These are phyloP conservation scores for Silene vulgaris DNA, from an alignment of 179 eudicot genomes.

Conservation along the genomic window DNA sequence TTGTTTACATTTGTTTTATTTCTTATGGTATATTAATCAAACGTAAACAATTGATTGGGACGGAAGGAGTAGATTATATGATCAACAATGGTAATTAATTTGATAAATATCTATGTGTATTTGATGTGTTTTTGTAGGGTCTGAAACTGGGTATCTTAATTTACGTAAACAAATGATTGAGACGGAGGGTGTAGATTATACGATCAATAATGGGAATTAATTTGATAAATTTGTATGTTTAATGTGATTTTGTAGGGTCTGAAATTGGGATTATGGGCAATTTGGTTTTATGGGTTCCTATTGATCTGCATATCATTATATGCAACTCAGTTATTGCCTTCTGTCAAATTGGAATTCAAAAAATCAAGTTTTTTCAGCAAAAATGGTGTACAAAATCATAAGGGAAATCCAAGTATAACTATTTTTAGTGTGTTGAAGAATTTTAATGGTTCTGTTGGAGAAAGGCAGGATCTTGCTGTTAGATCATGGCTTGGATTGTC, in stretches of 20 bases:
- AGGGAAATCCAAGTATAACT: constrained; percentile 44
- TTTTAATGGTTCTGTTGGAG: constrained; percentile 46
- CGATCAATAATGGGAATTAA: background rate
- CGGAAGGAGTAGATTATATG: background rate
- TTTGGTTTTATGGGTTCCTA: constrained; percentile 74
- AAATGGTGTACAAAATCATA: constrained; percentile 17
- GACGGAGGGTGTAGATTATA: background rate
- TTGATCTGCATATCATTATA: constrained; percentile 67
- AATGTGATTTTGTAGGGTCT: constrained; percentile 36
- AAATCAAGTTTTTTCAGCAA: constrained; percentile 24
- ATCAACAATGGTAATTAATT: background rate
- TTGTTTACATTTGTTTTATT: background rate
- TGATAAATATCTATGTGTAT: background rate
- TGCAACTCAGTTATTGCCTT: constrained; percentile 49
- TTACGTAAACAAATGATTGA: no score
- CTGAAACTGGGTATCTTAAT: background rate
- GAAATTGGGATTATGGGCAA: constrained; percentile 52
- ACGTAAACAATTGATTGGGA: background rate
- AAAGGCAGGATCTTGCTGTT: constrained; percentile 64
- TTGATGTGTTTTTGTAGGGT: no score
- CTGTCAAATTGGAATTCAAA: constrained; percentile 37
- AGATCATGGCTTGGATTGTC: constrained; percentile 93
- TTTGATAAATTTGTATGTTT: background rate
- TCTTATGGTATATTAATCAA: no score
- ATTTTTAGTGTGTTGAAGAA: constrained; percentile 57